Percentiles rank a stretch among this genome's conserved stretches.
These are phyloP conservation scores for Nematocida sp. DNA, from an alignment of 371 early-diverging fungal species.

Conservation along the genomic window DNA sequence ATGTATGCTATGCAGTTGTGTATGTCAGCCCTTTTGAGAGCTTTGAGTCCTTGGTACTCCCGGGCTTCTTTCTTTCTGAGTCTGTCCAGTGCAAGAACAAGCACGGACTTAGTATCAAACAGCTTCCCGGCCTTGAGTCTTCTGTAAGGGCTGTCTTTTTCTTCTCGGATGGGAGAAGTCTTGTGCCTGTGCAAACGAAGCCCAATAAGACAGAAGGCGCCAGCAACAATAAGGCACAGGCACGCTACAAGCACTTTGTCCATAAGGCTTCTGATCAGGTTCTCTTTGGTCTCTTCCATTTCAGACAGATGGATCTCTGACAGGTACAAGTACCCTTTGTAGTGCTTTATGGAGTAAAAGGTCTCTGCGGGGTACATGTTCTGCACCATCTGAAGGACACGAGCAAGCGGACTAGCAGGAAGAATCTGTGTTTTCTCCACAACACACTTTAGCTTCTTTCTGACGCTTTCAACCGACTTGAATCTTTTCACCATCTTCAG, in stretches of 20 bases:
- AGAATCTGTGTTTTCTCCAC: neutral
- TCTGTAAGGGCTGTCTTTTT: neutral
- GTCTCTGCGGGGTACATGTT: neutral
- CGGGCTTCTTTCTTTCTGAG: neutral
- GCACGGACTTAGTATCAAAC: slow-evolving; percentile 8
- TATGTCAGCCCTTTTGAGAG: neutral
- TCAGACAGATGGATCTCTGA: slow-evolving; percentile 31
- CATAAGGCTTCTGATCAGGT: neutral
- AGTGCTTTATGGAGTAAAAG: slow-evolving; percentile 7
- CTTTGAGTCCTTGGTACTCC: neutral
- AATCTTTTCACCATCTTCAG: neutral
- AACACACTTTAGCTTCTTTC: neutral
- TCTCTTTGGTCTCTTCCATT: neutral
- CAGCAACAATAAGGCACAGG: neutral
- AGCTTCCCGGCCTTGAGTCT: neutral
- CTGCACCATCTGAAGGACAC: neutral
- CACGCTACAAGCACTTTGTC: neutral
- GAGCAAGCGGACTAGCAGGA: neutral
- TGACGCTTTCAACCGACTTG: neutral
- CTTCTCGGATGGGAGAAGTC: neutral
- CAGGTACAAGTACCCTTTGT: slow-evolving; percentile 4
- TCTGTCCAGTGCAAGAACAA: neutral
- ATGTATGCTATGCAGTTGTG: slow-evolving; percentile 4
- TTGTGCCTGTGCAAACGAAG: neutral
- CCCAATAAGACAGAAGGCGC: neutral